These are phyloP conservation scores for Trypanosoma platydactyli DNA, from an alignment of 208 protist genomes.

Conservation along the genomic window DNA sequence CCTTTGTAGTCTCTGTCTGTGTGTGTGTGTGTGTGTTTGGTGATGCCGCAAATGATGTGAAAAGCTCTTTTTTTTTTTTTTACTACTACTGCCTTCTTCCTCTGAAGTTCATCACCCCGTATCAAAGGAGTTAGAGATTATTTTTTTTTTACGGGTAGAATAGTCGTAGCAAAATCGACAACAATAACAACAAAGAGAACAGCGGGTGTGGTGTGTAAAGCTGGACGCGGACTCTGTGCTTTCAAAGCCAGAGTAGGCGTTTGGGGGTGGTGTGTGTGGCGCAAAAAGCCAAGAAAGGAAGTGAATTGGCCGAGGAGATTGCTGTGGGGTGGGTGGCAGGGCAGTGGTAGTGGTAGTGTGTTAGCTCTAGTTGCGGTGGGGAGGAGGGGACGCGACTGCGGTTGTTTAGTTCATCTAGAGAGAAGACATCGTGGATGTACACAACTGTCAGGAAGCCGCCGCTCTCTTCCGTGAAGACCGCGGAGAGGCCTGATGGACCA, in stretches of 20 bases:
- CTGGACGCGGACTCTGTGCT: too few relatives aligned
- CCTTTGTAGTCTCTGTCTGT: slow-evolving; percentile 17
- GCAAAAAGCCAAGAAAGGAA: background rate
- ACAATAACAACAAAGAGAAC: slow-evolving; percentile 1
- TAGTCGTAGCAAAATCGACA: slow-evolving; percentile 1
- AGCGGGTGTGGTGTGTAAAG: background rate
- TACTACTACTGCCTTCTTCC: background rate
- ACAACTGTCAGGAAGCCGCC: slow-evolving; percentile 30
- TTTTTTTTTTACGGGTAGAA: background rate
- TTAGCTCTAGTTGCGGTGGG: background rate
- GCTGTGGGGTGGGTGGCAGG: too few relatives aligned
- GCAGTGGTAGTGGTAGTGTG: background rate
- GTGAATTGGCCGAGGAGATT: background rate
- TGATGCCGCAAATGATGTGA: background rate
- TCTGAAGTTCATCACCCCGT: background rate
- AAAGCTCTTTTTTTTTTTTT: slow-evolving; percentile 20
- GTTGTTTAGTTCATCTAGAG: background rate
- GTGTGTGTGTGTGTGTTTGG: background rate
- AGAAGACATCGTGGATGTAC: slow-evolving; percentile 4
- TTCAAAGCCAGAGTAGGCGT: too few relatives aligned
- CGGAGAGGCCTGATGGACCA: background rate
- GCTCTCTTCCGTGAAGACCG: slow-evolving; percentile 8
- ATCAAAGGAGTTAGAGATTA: too few relatives aligned
- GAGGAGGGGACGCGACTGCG: background rate
- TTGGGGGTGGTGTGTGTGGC: too few relatives aligned